Base-by-base conservation (phyloP, 495 filamentous ascomycete genomes). In the Patellaria atrata region DNA sequence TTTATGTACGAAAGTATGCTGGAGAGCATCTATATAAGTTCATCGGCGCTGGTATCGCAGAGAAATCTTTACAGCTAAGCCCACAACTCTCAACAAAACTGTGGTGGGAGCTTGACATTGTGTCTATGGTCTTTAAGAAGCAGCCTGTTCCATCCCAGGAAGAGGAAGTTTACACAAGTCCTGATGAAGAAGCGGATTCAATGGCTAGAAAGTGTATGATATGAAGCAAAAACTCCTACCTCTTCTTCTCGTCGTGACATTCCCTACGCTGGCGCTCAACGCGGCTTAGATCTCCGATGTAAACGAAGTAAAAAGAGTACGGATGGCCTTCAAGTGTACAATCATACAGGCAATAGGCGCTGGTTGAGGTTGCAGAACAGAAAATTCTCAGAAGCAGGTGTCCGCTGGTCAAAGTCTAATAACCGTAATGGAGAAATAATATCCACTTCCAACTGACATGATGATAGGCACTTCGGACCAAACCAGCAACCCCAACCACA, bases 151-250 rank as follows among this genome's bases (percentile, higher is more conserved):
- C n/a, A n/a, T n/a, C n/a, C n/a, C n/a, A n/a, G n/a, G n/a, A n/a
- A n/a, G n/a, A n/a, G n/a, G n/a, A n/a, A n/a, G n/a, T n/a, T n/a
- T n/a, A n/a, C n/a, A n/a, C n/a, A n/a, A n/a, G n/a, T n/a, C n/a
- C 83, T 9, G 83, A 86, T 41, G 83, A 92, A 48, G 78, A 87
- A 54, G 81, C 83, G 2, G 83, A 92, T 48, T 80, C 80, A 0
- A 81, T 87, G 71, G 77, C 74, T 2, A 67, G 82, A 19, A 87
- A 86, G 61, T 83, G 78, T 50, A 68, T 83, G 27, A 69, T 75
- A 74, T 77, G 50, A 36, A 64, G 52, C n/a, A n/a, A n/a, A n/a
- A n/a, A n/a, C n/a, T n/a, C n/a, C n/a, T n/a, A n/a, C 33, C 15
- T 2, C 29, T 39, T 1, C 13, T 25, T 18, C 21, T 12, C 14